A percentile compares a stretch with the other conserved stretches of the same genome.
phyloP scores from a whole-genome alignment of 176 grass and related monocot genomes.

The Musa schizocarpa region DNA sequence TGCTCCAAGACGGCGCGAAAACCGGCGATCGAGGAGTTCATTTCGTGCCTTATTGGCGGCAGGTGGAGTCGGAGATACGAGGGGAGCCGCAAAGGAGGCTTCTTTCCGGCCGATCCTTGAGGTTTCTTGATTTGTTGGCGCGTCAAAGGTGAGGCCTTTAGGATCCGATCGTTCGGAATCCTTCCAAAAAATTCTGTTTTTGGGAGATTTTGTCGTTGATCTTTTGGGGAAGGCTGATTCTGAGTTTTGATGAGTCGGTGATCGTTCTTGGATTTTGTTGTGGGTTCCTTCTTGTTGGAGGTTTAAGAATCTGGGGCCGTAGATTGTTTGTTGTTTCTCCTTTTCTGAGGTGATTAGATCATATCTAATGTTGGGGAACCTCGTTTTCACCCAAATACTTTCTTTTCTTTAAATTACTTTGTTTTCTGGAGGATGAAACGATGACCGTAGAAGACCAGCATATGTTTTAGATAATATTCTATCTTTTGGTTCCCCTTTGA shows the following conservation, averaged over 20 bases:
- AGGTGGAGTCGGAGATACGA: background rate
- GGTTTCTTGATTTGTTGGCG: constrained; percentile 2
- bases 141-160: background rate
- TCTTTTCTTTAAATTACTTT: background rate
- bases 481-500: background rate
- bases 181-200: background rate
- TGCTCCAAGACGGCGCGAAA: no score
- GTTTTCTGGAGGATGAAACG: background rate
- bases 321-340: background rate
- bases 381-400: no score
- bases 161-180: background rate
- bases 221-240: background rate
- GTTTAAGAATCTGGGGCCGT: no score
- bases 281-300: background rate
- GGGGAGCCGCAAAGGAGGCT: background rate
- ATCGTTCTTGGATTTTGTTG: background rate
- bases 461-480: background rate
- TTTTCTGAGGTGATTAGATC: background rate
- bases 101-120: constrained; percentile 2
- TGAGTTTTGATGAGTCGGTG: background rate
- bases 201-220: background rate
- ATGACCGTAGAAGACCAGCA: background rate
- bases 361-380: no score
- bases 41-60: no score
- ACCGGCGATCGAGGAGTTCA: no score